phyloP scores from a whole-genome alignment of 164 flowering plant species.

The Aristolochia fimbriata region DNA sequence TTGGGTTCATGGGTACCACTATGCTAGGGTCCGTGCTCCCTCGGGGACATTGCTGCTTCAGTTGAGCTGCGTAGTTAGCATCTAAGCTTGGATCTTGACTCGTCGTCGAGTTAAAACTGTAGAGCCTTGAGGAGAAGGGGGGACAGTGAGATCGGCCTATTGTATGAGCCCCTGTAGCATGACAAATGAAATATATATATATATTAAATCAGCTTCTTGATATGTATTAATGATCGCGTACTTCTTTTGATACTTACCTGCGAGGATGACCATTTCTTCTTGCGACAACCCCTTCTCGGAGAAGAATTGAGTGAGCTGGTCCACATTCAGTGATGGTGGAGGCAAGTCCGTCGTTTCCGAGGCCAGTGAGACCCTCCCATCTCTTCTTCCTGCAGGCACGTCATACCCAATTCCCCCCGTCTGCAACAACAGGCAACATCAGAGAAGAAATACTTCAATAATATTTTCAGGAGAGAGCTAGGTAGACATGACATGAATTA shows the following conservation, averaged over 20 bases:
- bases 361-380: constrained; percentile 38
- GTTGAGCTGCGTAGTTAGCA: constrained; percentile 21
- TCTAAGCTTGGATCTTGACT: constrained; percentile 40
- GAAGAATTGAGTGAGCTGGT: constrained; percentile 32
- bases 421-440: constrained; percentile 22
- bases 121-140: constrained; percentile 29
- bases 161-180: constrained; percentile 51
- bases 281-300: constrained; percentile 36
- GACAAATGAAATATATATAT: not conserved
- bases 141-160: constrained; percentile 48
- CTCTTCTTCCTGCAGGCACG: constrained; percentile 56
- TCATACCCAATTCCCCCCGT: constrained; percentile 39
- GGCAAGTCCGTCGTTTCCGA: constrained; percentile 36
- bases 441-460: no score
- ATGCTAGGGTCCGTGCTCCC: constrained; percentile 15
- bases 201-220: no score
- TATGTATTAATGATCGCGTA: no score
- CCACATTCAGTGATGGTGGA: constrained; percentile 16
- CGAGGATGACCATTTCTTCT: constrained; percentile 35
- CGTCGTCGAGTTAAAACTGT: constrained; percentile 27
- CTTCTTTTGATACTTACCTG: constrained; percentile 35
- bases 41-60: constrained; percentile 38
- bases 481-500: no score
- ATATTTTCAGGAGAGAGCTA: no score
- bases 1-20: constrained; percentile 37